These are phyloP conservation scores for Cetraspora pellucida DNA, from an alignment of 192 early-diverging fungal genomes.

Conservation along the genomic window DNA sequence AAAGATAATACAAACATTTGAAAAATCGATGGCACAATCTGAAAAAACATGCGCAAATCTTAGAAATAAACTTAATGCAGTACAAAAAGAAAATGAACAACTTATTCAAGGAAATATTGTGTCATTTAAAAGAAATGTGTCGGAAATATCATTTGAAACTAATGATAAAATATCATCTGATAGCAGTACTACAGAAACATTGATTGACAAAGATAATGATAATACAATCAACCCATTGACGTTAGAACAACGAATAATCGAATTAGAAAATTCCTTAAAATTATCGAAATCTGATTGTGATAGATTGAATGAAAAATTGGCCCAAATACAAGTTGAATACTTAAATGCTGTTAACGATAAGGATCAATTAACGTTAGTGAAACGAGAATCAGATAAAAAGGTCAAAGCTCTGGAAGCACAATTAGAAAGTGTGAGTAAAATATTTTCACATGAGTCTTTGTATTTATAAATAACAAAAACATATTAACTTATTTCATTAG, in stretches of 20 bases:
- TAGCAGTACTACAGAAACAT: too few species aligned
- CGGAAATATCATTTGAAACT: too few species aligned
- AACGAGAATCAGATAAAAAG: background rate
- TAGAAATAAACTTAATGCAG: background rate
- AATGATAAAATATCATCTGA: too few species aligned
- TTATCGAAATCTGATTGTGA: background rate
- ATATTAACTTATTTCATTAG: too few species aligned
- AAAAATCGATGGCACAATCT: background rate
- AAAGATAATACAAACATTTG: background rate
- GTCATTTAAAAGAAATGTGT: too few species aligned
- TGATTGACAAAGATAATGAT: background rate
- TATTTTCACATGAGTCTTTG: too few species aligned
- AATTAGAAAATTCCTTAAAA: slow-evolving; percentile 14
- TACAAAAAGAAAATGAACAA: slow-evolving; percentile 14
- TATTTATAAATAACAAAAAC: too few species aligned
- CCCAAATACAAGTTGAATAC: background rate
- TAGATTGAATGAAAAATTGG: slow-evolving; percentile 19
- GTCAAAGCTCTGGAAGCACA: background rate
- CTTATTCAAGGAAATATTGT: background rate
- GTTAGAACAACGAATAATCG: background rate
- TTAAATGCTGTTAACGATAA: slow-evolving; percentile 14
- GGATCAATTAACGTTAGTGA: background rate
- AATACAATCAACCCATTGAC: background rate
- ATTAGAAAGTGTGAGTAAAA: background rate
- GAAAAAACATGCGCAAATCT: background rate